Evolutionary conservation across 805 yeast species (phyloP), one percentile per base, ranked within the genome.

Genomic region (Saturnispora quitensis): DNA sequence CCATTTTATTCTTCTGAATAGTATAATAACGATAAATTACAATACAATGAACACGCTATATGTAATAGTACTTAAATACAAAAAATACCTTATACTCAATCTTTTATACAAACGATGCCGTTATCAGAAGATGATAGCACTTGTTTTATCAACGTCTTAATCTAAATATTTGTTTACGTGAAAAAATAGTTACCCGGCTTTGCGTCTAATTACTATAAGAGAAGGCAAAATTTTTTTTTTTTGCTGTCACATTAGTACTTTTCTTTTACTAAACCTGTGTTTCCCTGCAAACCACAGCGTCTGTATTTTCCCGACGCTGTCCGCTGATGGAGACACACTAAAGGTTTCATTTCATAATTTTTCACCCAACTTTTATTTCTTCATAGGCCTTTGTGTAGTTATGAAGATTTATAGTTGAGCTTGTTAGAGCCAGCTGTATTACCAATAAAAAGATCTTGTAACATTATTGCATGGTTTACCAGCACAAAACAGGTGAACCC

Each of bases 231-330:
- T 24, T 36, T 27, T 8, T 47, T 24, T 4, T 24, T 17, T 12
- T 13, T n/a, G 12, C 5, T 9, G 38, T 10, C 9, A 4, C 28
- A 4, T 2, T 25, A 25, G 9, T 6, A 10, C 5, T 35, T 27
- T 20, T 44, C 40, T 43, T 45, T 43, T 34, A 36, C 33, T 6
- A 18, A 13, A 31, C 38, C 40, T 13, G 34, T 17, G 51, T 24
- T 31, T 17, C 27, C 20, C 35, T n/a, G 38, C 43, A 15, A 49
- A 43, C 51, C 27, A 49, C 51, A 40, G 47, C 47, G 51, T 49
- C 47, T 49, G 51, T 49, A 42, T 49, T 49, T 49, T 49, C 51
- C 51, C 51, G 47, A 44, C 47, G 47, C 51, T 38, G 51, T 44
- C 51, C 35, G 51, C 28, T 38, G 35, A 17, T 47, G 28, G 36